Conservation (phyloP, 495 filamentous ascomycete genomes). For the Podospora conica region DNA sequence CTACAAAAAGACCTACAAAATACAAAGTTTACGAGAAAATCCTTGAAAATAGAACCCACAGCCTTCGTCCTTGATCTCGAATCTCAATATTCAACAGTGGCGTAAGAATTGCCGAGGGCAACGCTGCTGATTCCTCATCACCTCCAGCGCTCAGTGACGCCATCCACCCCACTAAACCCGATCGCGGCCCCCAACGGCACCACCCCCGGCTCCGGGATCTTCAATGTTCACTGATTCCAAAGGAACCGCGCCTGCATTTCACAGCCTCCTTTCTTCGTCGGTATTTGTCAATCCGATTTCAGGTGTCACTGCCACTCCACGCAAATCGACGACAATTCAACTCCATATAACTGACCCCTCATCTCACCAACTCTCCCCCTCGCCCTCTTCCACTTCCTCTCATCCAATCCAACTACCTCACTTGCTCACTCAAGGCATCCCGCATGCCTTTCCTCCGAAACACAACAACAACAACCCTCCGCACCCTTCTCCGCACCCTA, state of each 20-base stretch:
- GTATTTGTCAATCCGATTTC: conserved; percentile 8
- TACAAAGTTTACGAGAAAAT: too few species aligned
- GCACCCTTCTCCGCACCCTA: neutral
- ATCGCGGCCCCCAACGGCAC: neutral
- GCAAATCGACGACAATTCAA: conserved; percentile 36
- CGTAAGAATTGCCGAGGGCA: neutral
- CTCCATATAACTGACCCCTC: neutral
- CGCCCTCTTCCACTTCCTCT: neutral
- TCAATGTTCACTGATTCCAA: conserved; percentile 4
- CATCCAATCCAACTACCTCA: neutral
- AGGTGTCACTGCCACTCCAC: conserved; percentile 32
- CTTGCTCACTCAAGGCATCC: neutral
- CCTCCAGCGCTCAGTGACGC: conserved; percentile 7
- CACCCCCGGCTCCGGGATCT: neutral
- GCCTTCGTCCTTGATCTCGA: neutral
- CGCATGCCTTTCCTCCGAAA: neutral
- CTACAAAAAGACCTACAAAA: too few species aligned
- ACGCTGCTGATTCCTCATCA: neutral
- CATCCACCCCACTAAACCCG: neutral
- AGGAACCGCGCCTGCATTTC: neutral
- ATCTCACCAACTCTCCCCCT: neutral
- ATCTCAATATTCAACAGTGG: too few species aligned
- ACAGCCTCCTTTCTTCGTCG: neutral
- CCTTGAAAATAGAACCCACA: neutral
- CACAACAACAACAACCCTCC: conserved; percentile 2